Evolutionary conservation across 257 asterid species (phyloP).

Genomic region (Echium plantagineum): DNA sequence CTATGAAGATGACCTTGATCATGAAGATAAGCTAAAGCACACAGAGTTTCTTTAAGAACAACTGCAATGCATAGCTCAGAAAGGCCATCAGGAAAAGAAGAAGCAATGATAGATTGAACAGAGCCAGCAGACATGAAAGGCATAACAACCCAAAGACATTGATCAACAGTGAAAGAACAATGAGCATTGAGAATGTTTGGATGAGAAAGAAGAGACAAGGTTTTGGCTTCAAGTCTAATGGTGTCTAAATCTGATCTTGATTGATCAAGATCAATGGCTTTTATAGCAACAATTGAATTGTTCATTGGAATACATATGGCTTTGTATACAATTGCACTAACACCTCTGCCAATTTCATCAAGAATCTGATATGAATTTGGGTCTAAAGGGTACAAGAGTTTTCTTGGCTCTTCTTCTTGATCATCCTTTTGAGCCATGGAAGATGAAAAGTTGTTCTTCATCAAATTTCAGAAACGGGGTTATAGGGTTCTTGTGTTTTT

Average conservation of each 20-base stretch:
- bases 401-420: constrained; percentile 15
- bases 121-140: constrained; percentile 88
- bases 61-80: constrained; percentile 58
- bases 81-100: constrained; percentile 58
- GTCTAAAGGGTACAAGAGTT: constrained; percentile 32
- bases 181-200: constrained; percentile 78
- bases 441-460: neutral
- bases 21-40: constrained; percentile 58
- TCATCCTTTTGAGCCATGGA: constrained; percentile 13
- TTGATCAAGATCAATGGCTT: constrained; percentile 68
- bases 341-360: constrained; percentile 62
- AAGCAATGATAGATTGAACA: constrained; percentile 56
- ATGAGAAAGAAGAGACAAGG: constrained; percentile 58
- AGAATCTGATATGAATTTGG: constrained; percentile 27
- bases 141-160: constrained; percentile 79
- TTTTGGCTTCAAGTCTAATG: constrained; percentile 64
- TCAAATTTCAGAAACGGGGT: neutral
- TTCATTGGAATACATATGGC: constrained; percentile 54
- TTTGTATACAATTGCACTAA: constrained; percentile 60
- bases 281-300: constrained; percentile 55
- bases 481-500: neutral
- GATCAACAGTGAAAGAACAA: constrained; percentile 61
- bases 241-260: constrained; percentile 43
- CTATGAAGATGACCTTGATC: constrained; percentile 75
- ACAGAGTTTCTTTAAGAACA: constrained; percentile 47